phyloP scores from a whole-genome alignment of 371 early-diverging fungal genomes.

The Mortierella sp. region DNA sequence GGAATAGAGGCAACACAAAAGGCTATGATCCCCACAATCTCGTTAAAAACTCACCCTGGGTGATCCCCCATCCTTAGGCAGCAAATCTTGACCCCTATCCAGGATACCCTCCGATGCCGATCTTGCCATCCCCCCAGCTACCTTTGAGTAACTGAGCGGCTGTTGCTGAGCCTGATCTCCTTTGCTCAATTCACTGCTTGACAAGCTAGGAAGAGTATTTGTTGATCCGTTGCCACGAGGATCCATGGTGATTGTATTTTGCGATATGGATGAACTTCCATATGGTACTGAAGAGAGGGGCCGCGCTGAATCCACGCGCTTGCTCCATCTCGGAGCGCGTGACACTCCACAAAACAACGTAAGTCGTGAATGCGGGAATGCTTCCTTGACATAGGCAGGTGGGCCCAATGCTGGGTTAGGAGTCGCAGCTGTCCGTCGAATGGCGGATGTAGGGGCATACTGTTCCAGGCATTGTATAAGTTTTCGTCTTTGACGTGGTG shows the following conservation, averaged over 20 bases:
- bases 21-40: background rate
- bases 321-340: constrained; percentile 28
- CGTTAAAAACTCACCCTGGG: background rate
- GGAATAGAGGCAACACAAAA: too few species aligned
- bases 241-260: background rate
- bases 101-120: constrained; percentile 24
- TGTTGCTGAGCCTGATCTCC: constrained; percentile 3
- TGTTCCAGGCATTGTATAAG: constrained; percentile 66
- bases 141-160: constrained; percentile 10
- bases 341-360: constrained; percentile 64
- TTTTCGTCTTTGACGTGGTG: constrained; percentile 68
- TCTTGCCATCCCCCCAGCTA: constrained; percentile 26
- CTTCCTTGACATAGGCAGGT: constrained; percentile 64
- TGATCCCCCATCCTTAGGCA: background rate
- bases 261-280: constrained; percentile 2
- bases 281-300: constrained; percentile 8
- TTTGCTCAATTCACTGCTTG: constrained; percentile 1
- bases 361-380: constrained; percentile 73
- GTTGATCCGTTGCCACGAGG: constrained; percentile 12
- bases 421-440: constrained; percentile 11
- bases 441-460: constrained; percentile 64
- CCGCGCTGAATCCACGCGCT: constrained; percentile 10
- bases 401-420: constrained; percentile 59
- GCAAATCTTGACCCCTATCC: constrained; percentile 13
- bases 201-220: constrained; percentile 6